These are phyloP conservation scores for Sinapis alba DNA, from an alignment of 441 rosid genomes.

Conservation along the genomic window DNA sequence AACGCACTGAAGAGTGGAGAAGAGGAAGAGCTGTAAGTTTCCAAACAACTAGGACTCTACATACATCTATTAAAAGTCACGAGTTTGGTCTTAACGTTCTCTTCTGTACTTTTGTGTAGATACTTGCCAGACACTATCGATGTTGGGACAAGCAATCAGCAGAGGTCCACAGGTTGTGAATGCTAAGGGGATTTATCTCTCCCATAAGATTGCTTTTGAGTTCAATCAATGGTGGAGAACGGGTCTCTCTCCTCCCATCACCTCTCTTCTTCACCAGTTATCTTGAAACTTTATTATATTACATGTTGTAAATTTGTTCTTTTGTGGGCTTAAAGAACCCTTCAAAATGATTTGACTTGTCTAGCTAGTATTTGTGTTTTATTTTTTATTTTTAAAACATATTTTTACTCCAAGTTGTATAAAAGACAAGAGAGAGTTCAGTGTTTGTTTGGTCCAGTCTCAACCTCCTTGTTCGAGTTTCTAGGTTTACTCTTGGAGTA, in stretches of 20 bases:
- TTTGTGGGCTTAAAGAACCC: slow-evolving; percentile 23
- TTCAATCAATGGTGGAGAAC: slow-evolving; percentile 7
- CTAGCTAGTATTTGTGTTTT: slow-evolving; percentile 16
- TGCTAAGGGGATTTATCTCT: slow-evolving; percentile 46
- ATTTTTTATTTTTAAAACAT: not conserved
- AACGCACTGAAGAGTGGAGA: slow-evolving; percentile 90
- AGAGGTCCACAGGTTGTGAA: slow-evolving; percentile 80
- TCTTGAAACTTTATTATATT: slow-evolving; percentile 13
- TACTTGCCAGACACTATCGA: slow-evolving; percentile 93
- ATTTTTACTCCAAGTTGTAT: not conserved
- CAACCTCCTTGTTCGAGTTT: slow-evolving; percentile 28
- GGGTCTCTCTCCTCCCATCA: slow-evolving; percentile 4
- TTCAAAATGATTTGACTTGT: slow-evolving; percentile 1
- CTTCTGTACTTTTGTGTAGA: slow-evolving; percentile 36
- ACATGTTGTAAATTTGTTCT: slow-evolving; percentile 27
- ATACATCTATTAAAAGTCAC: not conserved
- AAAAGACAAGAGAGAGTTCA: not conserved
- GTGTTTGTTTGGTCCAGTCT: slow-evolving; percentile 28
- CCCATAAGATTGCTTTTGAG: slow-evolving; percentile 12
- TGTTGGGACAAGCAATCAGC: slow-evolving; percentile 72
- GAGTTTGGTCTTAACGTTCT: slow-evolving; percentile 10
- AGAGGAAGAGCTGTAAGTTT: slow-evolving; percentile 92
- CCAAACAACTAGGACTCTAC: not conserved
- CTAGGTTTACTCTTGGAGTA: slow-evolving; percentile 19
- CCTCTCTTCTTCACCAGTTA: slow-evolving; percentile 31